Percentiles rank a stretch among this genome's conserved stretches.
Evolutionary conservation across 2,329 filamentous ascomycete species (phyloP).

Genomic region (Biscogniauxia sp.): DNA sequence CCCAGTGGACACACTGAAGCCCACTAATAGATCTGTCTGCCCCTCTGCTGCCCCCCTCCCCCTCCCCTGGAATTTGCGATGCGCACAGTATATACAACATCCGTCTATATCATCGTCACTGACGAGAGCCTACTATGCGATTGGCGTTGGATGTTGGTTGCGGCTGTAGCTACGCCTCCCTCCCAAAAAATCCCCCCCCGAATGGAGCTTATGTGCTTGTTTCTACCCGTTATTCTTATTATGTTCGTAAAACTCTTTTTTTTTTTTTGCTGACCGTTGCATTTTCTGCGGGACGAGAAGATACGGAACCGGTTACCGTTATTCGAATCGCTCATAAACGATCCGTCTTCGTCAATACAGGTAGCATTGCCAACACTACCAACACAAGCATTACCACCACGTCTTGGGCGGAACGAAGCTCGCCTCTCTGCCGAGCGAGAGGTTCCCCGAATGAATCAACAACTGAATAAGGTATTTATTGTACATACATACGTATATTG

Average conservation of each 20-base stretch:
- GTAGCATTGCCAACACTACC: conserved; percentile 5
- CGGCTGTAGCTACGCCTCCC: conserved; percentile 9
- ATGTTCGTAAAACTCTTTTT: neutral
- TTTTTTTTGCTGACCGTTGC: conserved; percentile 3
- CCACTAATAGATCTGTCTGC: neutral
- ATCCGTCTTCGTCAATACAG: conserved; percentile 11
- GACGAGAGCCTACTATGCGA: neutral
- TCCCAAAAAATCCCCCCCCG: neutral
- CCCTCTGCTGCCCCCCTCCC: no score
- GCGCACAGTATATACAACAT: neutral
- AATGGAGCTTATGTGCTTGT: neutral
- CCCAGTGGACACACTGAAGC: neutral
- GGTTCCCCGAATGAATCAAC: conserved; percentile 45
- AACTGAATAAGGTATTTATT: conserved; percentile 43
- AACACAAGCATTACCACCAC: conserved; percentile 17
- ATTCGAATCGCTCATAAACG: conserved; percentile 18
- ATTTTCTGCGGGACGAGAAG: conserved; percentile 3
- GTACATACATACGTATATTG: conserved; percentile 8
- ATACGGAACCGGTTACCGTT: conserved; percentile 26
- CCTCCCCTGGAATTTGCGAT: neutral
- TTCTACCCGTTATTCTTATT: neutral
- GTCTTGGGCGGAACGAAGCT: conserved; percentile 30
- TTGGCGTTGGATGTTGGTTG: conserved; percentile 14
- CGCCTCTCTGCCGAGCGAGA: conserved; percentile 37
- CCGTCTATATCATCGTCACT: conserved; percentile 5